phyloP scores from a whole-genome alignment of 23 red algal genomes.

The Chondrus crispus region DNA sequence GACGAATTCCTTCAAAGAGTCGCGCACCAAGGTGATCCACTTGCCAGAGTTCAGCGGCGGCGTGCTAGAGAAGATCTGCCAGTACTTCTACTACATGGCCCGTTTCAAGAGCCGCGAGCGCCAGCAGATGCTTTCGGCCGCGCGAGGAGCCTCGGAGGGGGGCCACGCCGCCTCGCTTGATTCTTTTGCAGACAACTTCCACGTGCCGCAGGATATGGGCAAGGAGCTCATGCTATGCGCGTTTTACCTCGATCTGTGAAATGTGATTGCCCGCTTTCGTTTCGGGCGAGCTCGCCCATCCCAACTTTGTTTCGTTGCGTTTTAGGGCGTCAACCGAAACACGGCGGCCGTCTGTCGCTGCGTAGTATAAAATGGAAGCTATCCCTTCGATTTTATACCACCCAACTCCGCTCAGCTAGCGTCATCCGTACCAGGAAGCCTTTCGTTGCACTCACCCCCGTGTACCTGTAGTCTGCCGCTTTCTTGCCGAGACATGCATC shows the following conservation, averaged over 20 bases:
- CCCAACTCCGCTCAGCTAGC: no score
- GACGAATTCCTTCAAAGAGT: conserved; percentile 42
- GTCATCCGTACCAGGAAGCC: no score
- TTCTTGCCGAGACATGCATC: no score
- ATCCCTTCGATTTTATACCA: no score
- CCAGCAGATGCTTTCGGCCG: not conserved
- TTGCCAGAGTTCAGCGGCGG: conserved; percentile 43
- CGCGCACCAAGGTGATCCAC: conserved; percentile 29
- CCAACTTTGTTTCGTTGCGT: no score
- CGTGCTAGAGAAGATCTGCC: conserved; percentile 42
- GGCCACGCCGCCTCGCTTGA: not conserved
- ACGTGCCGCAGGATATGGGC: not conserved
- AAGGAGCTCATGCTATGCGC: not conserved
- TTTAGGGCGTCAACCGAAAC: no score
- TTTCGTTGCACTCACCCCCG: no score
- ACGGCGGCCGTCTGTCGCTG: no score
- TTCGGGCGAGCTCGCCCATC: not conserved
- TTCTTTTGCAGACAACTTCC: not conserved
- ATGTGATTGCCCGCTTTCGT: not conserved
- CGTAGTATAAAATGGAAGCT: no score
- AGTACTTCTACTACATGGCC: conserved; percentile 62
- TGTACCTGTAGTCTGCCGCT: no score
- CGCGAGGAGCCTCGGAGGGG: not conserved
- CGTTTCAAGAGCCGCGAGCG: conserved; percentile 7
- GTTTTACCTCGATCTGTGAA: not conserved